Base-by-base conservation (phyloP, 2,329 filamentous ascomycete genomes). In the Emmonsiellopsis sp. region DNA sequence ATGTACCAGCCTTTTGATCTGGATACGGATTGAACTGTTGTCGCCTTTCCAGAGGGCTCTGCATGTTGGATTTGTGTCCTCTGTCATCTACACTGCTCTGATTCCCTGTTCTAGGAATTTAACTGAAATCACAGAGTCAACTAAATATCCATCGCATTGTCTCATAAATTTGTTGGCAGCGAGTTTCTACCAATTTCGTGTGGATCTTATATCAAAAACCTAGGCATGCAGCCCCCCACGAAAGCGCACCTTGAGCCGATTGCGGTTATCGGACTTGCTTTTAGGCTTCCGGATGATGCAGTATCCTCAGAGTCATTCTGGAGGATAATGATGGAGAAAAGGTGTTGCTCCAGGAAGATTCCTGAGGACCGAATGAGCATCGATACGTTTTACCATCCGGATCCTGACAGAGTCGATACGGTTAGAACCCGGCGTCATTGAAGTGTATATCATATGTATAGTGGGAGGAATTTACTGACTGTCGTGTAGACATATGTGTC, bases 291-390 rank as follows among this genome's bases (percentile, higher is more conserved):
- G 4, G 42, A 57, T 21, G 56, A 60, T 49, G 62, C 61, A 1
- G 51, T 56, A 1, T 55, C 56, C 1, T 43, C 61, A 2, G 54
- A 61, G 10, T 17, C 42, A 1, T 62, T 64, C 39, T 63, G 62
- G 62, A 45, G 62, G 2, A 55, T 62, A 53, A 21, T 63, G 17
- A 42, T 56, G 2, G 47, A 61, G 10, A 59, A 60, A 3, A 52
- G 60, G 17, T 58, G 51, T 52, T 58, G 53, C 5, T 55, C 53
- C 27, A 57, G 49, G 3, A 59, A 65, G 11, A 53, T 65, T 4
- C 64, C 64, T 1, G 31, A 43, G 2, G 58, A 61, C 27, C 58
- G 64, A 2, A 54, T 64, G 44, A 65, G 62, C 36, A 56, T 60
- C n/a, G 56, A 63, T 11, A 55, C 56, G 7, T 59, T 58, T 40